phyloP scores from a whole-genome alignment of 805 yeast species.

The Barnettozyma vustinii region DNA sequence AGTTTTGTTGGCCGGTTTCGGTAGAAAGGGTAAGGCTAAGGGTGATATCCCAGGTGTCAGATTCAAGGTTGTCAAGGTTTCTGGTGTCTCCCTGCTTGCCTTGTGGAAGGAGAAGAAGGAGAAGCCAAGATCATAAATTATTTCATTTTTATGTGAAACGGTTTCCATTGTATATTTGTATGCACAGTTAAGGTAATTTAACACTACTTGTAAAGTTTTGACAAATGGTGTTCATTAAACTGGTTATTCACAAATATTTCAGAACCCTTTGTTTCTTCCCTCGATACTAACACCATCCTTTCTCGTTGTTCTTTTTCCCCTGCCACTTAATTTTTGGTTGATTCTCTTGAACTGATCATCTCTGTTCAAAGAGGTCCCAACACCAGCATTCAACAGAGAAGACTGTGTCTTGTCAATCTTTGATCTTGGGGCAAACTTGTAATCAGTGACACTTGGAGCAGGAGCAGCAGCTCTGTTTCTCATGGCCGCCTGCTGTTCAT shows the following conservation, averaged over 20 bases:
- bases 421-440: slow-evolving; percentile 84
- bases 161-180: slow-evolving; percentile 23
- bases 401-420: slow-evolving; percentile 40
- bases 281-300: slow-evolving; percentile 78
- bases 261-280: slow-evolving; percentile 20
- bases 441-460: slow-evolving; percentile 81
- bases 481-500: slow-evolving; percentile 86
- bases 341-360: slow-evolving; percentile 82
- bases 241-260: neutral
- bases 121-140: slow-evolving; percentile 95
- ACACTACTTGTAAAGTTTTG: neutral
- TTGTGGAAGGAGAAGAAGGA: slow-evolving; percentile 99
- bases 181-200: slow-evolving; percentile 22
- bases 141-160: slow-evolving; percentile 10
- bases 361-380: slow-evolving; percentile 45
- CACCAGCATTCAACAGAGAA: slow-evolving; percentile 36
- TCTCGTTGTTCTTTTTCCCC: slow-evolving; percentile 28
- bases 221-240: neutral
- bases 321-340: slow-evolving; percentile 36
- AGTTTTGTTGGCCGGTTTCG: slow-evolving; percentile 99
- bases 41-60: slow-evolving; percentile 99
- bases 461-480: slow-evolving; percentile 96
- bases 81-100: slow-evolving; percentile 99
- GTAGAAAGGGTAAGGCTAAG: slow-evolving; percentile 99
- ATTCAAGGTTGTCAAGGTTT: slow-evolving; percentile 99